Conservation (phyloP, 805 yeast genomes). For the Saccharomycopsis sp. region DNA sequence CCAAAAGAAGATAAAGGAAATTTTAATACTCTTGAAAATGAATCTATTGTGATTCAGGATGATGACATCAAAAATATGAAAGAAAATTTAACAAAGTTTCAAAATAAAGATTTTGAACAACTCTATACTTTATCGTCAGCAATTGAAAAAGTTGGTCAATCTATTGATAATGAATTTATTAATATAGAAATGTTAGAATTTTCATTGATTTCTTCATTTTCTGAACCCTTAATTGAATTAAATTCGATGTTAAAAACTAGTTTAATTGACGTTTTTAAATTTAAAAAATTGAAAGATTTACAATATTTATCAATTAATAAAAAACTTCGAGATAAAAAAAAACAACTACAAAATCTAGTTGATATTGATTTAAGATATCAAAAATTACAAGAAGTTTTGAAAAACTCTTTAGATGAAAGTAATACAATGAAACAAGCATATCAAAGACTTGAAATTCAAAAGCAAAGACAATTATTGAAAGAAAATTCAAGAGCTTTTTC, state of each 20-base stretch:
- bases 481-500: slow-evolving; percentile 21
- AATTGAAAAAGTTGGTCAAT: slow-evolving; percentile 77
- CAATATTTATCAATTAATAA: slow-evolving; percentile 36
- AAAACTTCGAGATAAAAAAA: slow-evolving; percentile 28
- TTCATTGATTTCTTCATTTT: slow-evolving; percentile 27
- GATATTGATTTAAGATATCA: slow-evolving; percentile 27
- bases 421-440: slow-evolving; percentile 27
- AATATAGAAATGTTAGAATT: slow-evolving; percentile 33
- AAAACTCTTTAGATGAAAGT: slow-evolving; percentile 27
- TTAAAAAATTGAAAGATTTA: slow-evolving; percentile 44
- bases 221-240: slow-evolving; percentile 30
- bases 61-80: slow-evolving; percentile 20
- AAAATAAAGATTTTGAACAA: slow-evolving; percentile 28
- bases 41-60: slow-evolving; percentile 1
- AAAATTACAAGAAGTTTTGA: slow-evolving; percentile 25
- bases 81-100: slow-evolving; percentile 23
- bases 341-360: slow-evolving; percentile 24
- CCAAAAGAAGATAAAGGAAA: not conserved
- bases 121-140: slow-evolving; percentile 46
- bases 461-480: slow-evolving; percentile 18
- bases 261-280: slow-evolving; percentile 39
- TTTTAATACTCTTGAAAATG: too few species aligned
- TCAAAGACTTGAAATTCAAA: slow-evolving; percentile 23
- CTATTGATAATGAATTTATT: slow-evolving; percentile 63
- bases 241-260: slow-evolving; percentile 26